Evolutionary conservation across 495 filamentous ascomycete genomes (phyloP).

Genomic region (Acidiella bohemica): DNA sequence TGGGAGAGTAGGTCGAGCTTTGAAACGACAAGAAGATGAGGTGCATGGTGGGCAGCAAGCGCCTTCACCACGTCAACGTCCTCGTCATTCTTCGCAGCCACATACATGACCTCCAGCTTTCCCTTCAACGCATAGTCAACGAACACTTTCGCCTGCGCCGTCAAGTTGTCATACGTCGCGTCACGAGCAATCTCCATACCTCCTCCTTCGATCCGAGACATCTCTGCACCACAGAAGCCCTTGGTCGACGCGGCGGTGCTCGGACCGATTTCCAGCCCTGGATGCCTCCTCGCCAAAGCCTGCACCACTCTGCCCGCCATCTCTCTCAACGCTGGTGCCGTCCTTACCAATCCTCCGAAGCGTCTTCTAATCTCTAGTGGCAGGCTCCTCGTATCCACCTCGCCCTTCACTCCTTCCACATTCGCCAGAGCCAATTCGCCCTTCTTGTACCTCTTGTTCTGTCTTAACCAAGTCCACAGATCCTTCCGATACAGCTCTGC

Average conservation of each 20-base stretch:
- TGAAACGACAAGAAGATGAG: constrained; percentile 23
- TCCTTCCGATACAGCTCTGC: constrained; percentile 5
- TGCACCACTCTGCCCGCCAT: constrained; percentile 18
- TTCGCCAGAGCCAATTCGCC: constrained; percentile 11
- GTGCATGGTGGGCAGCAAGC: constrained; percentile 3
- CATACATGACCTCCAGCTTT: constrained; percentile 22
- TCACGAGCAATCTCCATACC: no score
- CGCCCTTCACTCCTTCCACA: constrained; percentile 6
- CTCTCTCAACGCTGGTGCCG: background rate
- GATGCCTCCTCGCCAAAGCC: constrained; percentile 21
- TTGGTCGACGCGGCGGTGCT: no score
- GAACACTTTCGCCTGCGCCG: constrained; percentile 8
- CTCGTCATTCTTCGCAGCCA: constrained; percentile 21
- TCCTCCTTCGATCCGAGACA: constrained; percentile 15
- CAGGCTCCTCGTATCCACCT: constrained; percentile 10
- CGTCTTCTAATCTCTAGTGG: constrained; percentile 1
- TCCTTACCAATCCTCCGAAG: constrained; percentile 2
- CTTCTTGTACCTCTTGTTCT: constrained; percentile 1
- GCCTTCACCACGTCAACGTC: constrained; percentile 17
- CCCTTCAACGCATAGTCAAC: constrained; percentile 5
- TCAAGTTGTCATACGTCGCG: constrained; percentile 7
- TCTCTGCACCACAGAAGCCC: constrained; percentile 18
- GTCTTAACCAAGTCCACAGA: constrained; percentile 7
- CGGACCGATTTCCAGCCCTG: constrained; percentile 12
- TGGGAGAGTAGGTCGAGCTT: constrained; percentile 17